Conservation (phyloP, 2,329 filamentous ascomycete species). For the Pseudocercospora eumusae region DNA sequence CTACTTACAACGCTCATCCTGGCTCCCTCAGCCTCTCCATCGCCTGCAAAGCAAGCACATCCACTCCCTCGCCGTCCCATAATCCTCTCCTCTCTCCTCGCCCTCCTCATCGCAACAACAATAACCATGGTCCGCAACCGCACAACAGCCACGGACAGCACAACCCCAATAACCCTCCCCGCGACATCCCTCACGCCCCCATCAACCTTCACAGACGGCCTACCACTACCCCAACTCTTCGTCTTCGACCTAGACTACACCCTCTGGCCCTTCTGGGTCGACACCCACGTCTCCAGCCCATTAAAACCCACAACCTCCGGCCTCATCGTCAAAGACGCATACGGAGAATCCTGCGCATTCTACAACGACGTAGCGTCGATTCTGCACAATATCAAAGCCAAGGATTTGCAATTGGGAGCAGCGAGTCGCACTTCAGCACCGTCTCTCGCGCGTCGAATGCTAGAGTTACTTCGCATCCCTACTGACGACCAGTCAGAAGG, state of each 20-base stretch:
- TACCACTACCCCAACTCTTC: conserved; percentile 77
- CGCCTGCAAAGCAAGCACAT: neutral
- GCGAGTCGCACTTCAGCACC: conserved; percentile 81
- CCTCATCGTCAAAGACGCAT: conserved; percentile 54
- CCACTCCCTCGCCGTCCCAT: neutral
- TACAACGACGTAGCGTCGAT: conserved; percentile 50
- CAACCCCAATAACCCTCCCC: conserved; percentile 39
- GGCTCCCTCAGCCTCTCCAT: conserved; percentile 1
- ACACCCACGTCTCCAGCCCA: conserved; percentile 82
- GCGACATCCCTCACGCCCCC: conserved; percentile 46
- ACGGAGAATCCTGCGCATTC: conserved; percentile 51
- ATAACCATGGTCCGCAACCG: conserved; percentile 22
- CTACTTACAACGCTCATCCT: neutral
- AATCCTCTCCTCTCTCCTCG: conserved; percentile 16
- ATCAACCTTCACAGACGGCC: conserved; percentile 62
- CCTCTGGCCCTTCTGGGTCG: conserved; percentile 98
- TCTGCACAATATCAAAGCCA: conserved; percentile 60
- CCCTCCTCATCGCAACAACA: conserved; percentile 20
- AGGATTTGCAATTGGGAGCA: conserved; percentile 63
- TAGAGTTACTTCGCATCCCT: conserved; percentile 69
- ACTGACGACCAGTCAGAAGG: conserved; percentile 49
- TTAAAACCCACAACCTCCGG: conserved; percentile 56
- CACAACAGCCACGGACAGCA: conserved; percentile 17
- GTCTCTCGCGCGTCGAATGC: conserved; percentile 75
- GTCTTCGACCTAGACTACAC: conserved; percentile 98